These are phyloP conservation scores for Skeletonema costatum DNA, from an alignment of 108 stramenopile genomes.

Conservation along the genomic window DNA sequence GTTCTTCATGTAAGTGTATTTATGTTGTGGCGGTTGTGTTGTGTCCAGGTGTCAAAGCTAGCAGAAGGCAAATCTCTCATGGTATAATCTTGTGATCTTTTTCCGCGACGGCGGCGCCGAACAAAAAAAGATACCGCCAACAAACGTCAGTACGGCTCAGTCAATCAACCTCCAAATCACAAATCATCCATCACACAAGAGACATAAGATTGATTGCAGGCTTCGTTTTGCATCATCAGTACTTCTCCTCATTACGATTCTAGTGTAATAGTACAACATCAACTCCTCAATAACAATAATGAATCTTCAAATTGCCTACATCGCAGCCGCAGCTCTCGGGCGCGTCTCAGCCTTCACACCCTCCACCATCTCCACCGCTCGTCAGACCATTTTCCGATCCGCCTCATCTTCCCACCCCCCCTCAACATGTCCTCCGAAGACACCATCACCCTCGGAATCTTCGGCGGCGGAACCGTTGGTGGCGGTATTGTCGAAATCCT, in stretches of 20 bases:
- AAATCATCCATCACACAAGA: no score
- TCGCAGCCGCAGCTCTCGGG: slow-evolving; percentile 1
- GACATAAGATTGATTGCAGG: no score
- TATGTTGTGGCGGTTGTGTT: no score
- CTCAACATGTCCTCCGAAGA: slow-evolving; percentile 14
- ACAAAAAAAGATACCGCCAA: background rate
- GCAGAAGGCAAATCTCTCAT: no score
- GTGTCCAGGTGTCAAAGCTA: no score
- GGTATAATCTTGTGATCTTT: no score
- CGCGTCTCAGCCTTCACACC: background rate
- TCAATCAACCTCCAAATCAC: no score
- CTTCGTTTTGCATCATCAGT: no score
- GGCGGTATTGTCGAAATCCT: slow-evolving; percentile 96
- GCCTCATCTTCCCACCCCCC: background rate
- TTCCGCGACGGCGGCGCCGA: no score
- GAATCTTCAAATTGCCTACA: slow-evolving; percentile 5
- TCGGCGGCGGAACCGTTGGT: slow-evolving; percentile 95
- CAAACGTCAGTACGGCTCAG: background rate
- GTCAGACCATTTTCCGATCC: background rate
- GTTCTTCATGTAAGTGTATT: no score
- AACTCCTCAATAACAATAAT: background rate
- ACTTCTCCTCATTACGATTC: no score
- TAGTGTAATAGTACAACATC: background rate
- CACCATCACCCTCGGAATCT: slow-evolving; percentile 76
- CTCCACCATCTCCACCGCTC: slow-evolving; percentile 1